Evolutionary conservation across 1,284 basidiomycete genomes (phyloP).

Genomic region (Retiboletus fuscus): DNA sequence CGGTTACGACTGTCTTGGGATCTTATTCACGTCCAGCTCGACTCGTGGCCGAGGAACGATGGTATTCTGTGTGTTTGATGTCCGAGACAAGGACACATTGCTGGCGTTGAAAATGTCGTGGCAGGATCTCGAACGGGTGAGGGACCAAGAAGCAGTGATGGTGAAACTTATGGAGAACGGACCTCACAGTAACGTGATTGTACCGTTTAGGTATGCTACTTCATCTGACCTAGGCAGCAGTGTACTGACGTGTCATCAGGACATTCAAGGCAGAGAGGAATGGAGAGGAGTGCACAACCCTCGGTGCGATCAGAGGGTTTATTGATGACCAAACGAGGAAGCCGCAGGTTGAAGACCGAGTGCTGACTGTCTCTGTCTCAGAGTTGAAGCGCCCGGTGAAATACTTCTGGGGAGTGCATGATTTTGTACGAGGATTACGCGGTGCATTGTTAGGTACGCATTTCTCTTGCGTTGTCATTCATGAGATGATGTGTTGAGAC

Average conservation of each 20-base stretch:
- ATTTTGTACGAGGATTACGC: too few species aligned
- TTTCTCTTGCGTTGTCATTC: too few species aligned
- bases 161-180: background rate
- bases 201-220: constrained; percentile 6
- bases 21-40: background rate
- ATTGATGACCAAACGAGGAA: background rate
- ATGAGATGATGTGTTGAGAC: too few species aligned
- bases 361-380: background rate
- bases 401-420: too few species aligned
- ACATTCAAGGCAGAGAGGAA: background rate
- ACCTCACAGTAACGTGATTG: constrained; percentile 12
- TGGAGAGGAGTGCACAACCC: constrained; percentile 2
- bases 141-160: constrained; percentile 10
- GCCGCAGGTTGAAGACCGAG: constrained; percentile 13
- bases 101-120: constrained; percentile 22
- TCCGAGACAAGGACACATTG: background rate
- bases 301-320: constrained; percentile 15
- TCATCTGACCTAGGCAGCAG: too few species aligned
- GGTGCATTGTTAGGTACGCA: too few species aligned
- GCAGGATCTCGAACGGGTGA: constrained; percentile 18
- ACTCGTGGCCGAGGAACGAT: background rate
- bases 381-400: constrained; percentile 28
- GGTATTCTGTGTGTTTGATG: constrained; percentile 18
- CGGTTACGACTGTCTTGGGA: constrained; percentile 8
- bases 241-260: background rate